Evolutionary conservation across 768 basidiomycete genomes (phyloP).

Genomic region (Tylopilus rubrobrunneus): DNA sequence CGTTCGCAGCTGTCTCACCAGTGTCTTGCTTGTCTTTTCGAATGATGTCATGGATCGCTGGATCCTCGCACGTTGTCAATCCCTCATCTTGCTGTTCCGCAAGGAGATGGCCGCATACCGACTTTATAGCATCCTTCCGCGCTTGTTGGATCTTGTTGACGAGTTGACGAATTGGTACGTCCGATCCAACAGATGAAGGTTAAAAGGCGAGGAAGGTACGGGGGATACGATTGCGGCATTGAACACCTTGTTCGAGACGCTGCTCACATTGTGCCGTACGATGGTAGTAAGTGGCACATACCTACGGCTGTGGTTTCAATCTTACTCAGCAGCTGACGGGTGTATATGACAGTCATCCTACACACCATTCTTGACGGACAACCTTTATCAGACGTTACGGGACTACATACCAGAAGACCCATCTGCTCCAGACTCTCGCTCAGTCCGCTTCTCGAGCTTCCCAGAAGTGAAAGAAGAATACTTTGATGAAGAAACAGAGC

Average conservation of each 20-base stretch:
- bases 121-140: slow-evolving; percentile 96
- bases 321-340: not conserved
- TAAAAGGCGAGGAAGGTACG: slow-evolving; percentile 92
- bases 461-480: slow-evolving; percentile 92
- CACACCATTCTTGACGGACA: slow-evolving; percentile 97
- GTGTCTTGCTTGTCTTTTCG: too few species aligned
- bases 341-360: slow-evolving; percentile 74
- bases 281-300: slow-evolving; percentile 57
- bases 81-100: slow-evolving; percentile 85
- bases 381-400: slow-evolving; percentile 87
- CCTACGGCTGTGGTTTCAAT: not conserved
- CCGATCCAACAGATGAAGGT: slow-evolving; percentile 91
- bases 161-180: slow-evolving; percentile 99
- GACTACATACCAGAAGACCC: slow-evolving; percentile 80
- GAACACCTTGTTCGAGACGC: slow-evolving; percentile 93
- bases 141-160: slow-evolving; percentile 85
- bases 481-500: slow-evolving; percentile 89
- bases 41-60: slow-evolving; percentile 98
- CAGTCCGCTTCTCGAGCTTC: slow-evolving; percentile 93
- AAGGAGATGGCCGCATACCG: slow-evolving; percentile 97
- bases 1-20: too few species aligned
- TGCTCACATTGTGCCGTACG: slow-evolving; percentile 91
- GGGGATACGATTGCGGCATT: slow-evolving; percentile 86
- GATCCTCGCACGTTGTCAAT: slow-evolving; percentile 98
- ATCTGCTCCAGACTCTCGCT: slow-evolving; percentile 73